phyloP scores from a whole-genome alignment of 2,329 filamentous ascomycete species.

The Phyllosticta citribraziliensis region DNA sequence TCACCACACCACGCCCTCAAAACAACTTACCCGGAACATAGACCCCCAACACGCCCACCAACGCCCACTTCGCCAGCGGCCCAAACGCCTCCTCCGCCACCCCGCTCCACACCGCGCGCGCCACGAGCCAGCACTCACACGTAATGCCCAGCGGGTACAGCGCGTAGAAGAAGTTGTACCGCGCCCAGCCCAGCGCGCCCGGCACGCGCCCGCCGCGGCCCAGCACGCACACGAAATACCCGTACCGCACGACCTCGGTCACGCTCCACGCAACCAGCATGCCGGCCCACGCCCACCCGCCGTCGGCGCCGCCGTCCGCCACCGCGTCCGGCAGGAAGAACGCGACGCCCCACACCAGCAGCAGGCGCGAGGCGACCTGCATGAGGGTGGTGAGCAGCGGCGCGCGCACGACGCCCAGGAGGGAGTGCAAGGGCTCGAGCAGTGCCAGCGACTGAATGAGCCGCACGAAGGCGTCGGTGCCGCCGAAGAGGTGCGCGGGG shows the following conservation, averaged over 20 bases:
- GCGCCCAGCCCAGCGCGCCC: constrained; percentile 61
- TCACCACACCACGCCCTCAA: too few species aligned
- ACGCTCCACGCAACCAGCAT: constrained; percentile 78
- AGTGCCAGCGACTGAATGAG: constrained; percentile 76
- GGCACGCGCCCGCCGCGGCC: constrained; percentile 51
- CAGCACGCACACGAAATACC: constrained; percentile 74
- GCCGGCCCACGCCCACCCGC: constrained; percentile 48
- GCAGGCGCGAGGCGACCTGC: constrained; percentile 79
- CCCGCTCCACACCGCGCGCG: constrained; percentile 51
- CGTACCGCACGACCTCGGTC: constrained; percentile 89
- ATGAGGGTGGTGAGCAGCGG: constrained; percentile 77
- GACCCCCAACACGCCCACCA: constrained; percentile 57
- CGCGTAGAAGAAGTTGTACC: constrained; percentile 85
- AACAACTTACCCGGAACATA: constrained; percentile 79
- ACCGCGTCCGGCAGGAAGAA: constrained; percentile 61
- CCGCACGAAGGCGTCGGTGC: constrained; percentile 57
- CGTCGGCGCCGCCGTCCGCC: constrained; percentile 32
- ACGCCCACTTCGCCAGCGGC: constrained; percentile 45
- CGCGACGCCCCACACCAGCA: constrained; percentile 82
- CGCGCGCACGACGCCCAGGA: constrained; percentile 66
- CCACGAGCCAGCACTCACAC: constrained; percentile 78
- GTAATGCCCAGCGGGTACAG: constrained; percentile 87
- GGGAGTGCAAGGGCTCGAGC: constrained; percentile 46
- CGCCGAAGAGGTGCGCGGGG: constrained; percentile 46
- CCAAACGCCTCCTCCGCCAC: constrained; percentile 36